These are phyloP conservation scores for Ascosphaera apis DNA, from an alignment of 2,329 filamentous ascomycete species.

Conservation along the genomic window DNA sequence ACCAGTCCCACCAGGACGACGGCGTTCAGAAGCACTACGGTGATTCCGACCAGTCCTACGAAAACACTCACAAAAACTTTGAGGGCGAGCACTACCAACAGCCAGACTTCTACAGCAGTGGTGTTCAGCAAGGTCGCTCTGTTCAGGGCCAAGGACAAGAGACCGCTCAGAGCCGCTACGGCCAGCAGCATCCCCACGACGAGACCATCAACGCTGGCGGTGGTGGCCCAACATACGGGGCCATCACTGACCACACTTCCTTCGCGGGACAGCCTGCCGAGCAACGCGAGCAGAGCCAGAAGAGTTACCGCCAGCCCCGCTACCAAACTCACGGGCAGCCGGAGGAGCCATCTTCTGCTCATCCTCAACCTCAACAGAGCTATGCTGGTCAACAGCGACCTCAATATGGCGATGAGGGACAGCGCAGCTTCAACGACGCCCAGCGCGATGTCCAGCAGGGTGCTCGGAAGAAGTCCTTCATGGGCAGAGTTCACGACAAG, in stretches of 20 bases:
- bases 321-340: background rate
- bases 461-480: background rate
- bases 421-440: background rate
- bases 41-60: background rate
- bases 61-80: background rate
- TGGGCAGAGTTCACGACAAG: background rate
- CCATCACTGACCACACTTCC: too few relatives aligned
- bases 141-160: background rate
- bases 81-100: background rate
- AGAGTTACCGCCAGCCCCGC: background rate
- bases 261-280: too few relatives aligned
- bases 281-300: too few relatives aligned
- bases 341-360: background rate
- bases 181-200: background rate
- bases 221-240: background rate
- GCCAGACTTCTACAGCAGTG: background rate
- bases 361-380: background rate
- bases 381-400: background rate
- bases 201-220: background rate
- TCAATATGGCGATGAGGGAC: background rate
- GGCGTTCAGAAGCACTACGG: background rate
- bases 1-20: background rate
- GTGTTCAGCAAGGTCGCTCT: background rate
- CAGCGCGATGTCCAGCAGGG: background rate
- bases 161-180: background rate